phyloP scores from a whole-genome alignment of 2,329 filamentous ascomycete genomes.

The Exophiala xenobiotica region DNA sequence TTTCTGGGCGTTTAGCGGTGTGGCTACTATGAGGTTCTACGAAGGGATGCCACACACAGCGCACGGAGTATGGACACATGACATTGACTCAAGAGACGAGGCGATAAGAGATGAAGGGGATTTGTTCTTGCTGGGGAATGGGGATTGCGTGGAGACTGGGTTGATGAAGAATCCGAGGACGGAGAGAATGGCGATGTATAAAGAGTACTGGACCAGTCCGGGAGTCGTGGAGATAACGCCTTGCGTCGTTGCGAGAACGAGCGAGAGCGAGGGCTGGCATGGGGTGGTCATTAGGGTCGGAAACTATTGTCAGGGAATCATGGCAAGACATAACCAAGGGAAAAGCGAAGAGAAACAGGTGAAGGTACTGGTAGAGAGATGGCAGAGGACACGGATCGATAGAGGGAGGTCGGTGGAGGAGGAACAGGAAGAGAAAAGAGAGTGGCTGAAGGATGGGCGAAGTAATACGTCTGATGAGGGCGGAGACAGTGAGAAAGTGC shows the following conservation, averaged over 20 bases:
- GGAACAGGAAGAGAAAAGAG: not conserved
- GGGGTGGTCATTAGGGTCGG: constrained; percentile 25
- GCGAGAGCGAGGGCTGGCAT: not conserved
- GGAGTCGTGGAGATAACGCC: constrained; percentile 42
- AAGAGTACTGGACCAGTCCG: constrained; percentile 38
- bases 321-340: constrained; percentile 7
- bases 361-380: constrained; percentile 20
- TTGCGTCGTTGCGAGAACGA: constrained; percentile 21
- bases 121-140: constrained; percentile 29
- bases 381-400: too few relatives aligned
- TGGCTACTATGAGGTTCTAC: constrained; percentile 20
- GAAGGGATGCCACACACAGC: constrained; percentile 25
- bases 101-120: constrained; percentile 29
- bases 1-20: constrained; percentile 30
- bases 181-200: constrained; percentile 26
- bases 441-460: constrained; percentile 19
- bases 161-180: constrained; percentile 27
- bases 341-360: too few relatives aligned
- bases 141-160: constrained; percentile 29
- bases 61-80: constrained; percentile 26
- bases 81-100: constrained; percentile 26
- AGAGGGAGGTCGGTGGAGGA: not conserved
- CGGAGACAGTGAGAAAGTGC: constrained; percentile 1
- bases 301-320: constrained; percentile 27
- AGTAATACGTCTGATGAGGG: constrained; percentile 17